Base-by-base conservation (phyloP, 768 basidiomycete species). In the Boletus tomentosulus region DNA sequence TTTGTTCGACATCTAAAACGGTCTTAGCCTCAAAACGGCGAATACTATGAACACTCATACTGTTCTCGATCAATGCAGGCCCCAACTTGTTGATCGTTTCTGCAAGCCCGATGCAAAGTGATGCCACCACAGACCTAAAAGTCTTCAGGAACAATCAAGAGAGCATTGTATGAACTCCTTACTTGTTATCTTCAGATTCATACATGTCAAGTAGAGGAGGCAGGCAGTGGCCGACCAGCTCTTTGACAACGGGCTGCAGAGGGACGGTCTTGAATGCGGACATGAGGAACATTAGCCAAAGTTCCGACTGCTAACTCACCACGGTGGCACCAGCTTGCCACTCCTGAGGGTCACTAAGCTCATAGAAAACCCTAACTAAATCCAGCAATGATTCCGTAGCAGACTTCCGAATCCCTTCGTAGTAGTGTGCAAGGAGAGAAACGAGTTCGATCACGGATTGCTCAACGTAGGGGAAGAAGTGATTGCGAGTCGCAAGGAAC, bases 161-260 rank as follows among this genome's bases (percentile, higher is more conserved):
- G 46, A 22, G 28, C 27, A 38, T 19, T 13, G 2, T 24, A 10
- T n/a, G 19, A 25, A 12, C 27, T 9, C 82, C 92, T 76, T 66
- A 97, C 93, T 98, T 96, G 78, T 96, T 93, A 64, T 99, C 97
- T 72, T 99, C 97, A 3, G 85, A 83, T 63, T 89, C 86, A 71
- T 91, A 96, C 84, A 93, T 86, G 50, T 94, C 89, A 55, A 98
- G 67, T 30, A 98, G 78, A 25, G 84, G 80, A 7, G 78, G 79
- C 43, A 98, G 68, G 42, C 85, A 79, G 61, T 90, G 87, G 6
- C 79, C 79, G 54, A 92, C 84, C 44, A 98, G 80, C 60, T 92
- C 84, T 62, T 81, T 84, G 60, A 98, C 89, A 46, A 83, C 83
- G 33, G 74, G 71, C 59, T 85, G 82, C 46, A 92, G 69, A 44